Conservation (phyloP, 139 green algal species). For the Chlorella sp. region DNA sequence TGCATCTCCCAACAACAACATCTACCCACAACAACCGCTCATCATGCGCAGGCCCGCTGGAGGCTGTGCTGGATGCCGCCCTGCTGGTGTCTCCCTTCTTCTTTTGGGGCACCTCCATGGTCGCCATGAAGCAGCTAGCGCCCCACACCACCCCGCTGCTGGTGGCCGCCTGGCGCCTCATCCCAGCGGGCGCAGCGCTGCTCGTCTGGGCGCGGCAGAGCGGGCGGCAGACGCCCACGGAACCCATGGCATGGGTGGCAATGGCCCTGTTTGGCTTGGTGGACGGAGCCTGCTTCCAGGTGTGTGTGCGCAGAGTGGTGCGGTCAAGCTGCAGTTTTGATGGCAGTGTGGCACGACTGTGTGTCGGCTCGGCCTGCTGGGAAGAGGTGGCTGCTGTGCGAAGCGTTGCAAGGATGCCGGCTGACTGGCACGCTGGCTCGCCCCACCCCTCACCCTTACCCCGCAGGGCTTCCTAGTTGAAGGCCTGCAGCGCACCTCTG, state of each 20-base stretch:
- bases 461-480: conserved; percentile 92
- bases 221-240: conserved; percentile 73
- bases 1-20: too few species aligned
- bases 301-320: neutral
- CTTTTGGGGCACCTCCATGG: conserved; percentile 97
- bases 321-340: too few species aligned
- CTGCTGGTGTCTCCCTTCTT: conserved; percentile 96
- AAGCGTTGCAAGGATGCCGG: too few species aligned
- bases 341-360: too few species aligned
- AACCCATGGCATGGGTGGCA: conserved; percentile 80
- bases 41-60: neutral
- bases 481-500: conserved; percentile 85
- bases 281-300: conserved; percentile 96
- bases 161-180: conserved; percentile 87
- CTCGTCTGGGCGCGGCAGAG: conserved; percentile 80
- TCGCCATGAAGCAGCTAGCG: conserved; percentile 88
- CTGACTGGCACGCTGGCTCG: too few species aligned
- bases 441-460: neutral
- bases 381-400: too few species aligned
- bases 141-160: conserved; percentile 88
- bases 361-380: too few species aligned
- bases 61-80: conserved; percentile 41
- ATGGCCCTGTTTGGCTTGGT: conserved; percentile 90
- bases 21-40: neutral
- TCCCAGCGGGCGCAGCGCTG: conserved; percentile 89